Conservation (phyloP, 1,139 yeast genomes). For the Suhomyces bolitotheri region DNA sequence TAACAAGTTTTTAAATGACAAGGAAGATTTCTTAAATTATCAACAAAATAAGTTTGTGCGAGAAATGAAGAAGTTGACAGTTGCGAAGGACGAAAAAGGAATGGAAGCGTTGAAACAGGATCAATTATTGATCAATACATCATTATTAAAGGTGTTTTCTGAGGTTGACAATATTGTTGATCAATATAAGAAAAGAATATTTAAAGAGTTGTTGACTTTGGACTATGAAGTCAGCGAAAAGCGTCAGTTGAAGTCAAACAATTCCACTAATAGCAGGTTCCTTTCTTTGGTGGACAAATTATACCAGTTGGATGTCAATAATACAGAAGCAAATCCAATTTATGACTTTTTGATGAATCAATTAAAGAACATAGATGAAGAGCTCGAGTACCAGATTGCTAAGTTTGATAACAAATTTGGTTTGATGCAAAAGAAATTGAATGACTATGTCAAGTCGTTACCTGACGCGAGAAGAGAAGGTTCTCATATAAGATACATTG, state of each 20-base stretch:
- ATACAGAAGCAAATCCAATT: constrained; percentile 64
- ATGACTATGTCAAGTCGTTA: constrained; percentile 39
- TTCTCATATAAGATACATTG: constrained; percentile 57
- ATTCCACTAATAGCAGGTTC: constrained; percentile 32
- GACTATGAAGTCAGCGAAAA: constrained; percentile 34
- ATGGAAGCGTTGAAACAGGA: constrained; percentile 24
- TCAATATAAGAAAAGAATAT: constrained; percentile 61
- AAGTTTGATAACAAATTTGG: constrained; percentile 36
- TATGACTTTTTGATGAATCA: constrained; percentile 52
- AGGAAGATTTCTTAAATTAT: constrained; percentile 19
- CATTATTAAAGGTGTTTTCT: constrained; percentile 52
- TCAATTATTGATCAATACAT: constrained; percentile 33
- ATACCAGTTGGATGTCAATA: constrained; percentile 37
- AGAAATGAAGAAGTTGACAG: constrained; percentile 16
- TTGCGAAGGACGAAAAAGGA: constrained; percentile 18
- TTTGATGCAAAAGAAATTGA: constrained; percentile 43
- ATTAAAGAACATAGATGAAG: constrained; percentile 34
- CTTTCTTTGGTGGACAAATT: constrained; percentile 58
- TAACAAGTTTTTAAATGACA: constrained; percentile 49
- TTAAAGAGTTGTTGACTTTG: constrained; percentile 54
- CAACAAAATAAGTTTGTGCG: constrained; percentile 20
- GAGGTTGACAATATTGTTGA: constrained; percentile 67
- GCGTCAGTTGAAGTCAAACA: constrained; percentile 1
- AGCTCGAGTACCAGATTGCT: constrained; percentile 37
- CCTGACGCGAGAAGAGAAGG: constrained; percentile 37